phyloP scores from a whole-genome alignment of 345 rosid species.

The Heritiera littoralis region DNA sequence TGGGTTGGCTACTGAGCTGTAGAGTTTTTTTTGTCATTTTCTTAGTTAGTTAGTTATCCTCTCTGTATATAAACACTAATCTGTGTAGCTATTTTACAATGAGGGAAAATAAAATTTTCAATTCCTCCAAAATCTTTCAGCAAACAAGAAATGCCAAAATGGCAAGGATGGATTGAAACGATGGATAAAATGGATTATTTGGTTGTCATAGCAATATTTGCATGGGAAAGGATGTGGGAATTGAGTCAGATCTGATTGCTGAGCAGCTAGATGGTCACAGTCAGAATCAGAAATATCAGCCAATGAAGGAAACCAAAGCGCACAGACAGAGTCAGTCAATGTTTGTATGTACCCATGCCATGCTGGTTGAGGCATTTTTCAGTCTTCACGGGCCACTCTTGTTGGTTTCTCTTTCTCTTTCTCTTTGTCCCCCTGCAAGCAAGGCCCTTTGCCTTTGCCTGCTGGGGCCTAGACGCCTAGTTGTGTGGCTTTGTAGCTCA shows the following conservation, averaged over 20 bases:
- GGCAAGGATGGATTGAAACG: constrained; percentile 10
- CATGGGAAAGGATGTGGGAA: constrained; percentile 43
- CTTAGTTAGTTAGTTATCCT: no score
- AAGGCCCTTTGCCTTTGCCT: not conserved
- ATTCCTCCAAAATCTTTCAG: no score
- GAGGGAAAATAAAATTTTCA: no score
- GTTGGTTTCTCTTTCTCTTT: constrained; percentile 29
- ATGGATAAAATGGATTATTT: constrained; percentile 17
- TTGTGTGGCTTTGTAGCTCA: constrained; percentile 32
- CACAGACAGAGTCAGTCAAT: constrained; percentile 19
- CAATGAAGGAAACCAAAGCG: constrained; percentile 7
- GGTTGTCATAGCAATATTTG: constrained; percentile 23
- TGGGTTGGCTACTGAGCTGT: no score
- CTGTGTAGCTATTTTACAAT: no score
- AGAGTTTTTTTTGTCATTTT: no score
- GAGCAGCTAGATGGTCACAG: constrained; percentile 14
- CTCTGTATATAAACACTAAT: no score
- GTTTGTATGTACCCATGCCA: not conserved
- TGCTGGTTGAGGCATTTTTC: constrained; percentile 11
- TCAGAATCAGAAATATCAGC: constrained; percentile 12
- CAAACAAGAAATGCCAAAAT: constrained; percentile 20
- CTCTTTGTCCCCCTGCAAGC: constrained; percentile 27
- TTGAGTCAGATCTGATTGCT: constrained; percentile 13
- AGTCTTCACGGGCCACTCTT: constrained; percentile 47
- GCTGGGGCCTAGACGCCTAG: not conserved